A percentile compares a stretch with the other conserved stretches of the same genome.
Conservation (phyloP, 805 yeast species). For the Saccharomycopsis capsularis region DNA sequence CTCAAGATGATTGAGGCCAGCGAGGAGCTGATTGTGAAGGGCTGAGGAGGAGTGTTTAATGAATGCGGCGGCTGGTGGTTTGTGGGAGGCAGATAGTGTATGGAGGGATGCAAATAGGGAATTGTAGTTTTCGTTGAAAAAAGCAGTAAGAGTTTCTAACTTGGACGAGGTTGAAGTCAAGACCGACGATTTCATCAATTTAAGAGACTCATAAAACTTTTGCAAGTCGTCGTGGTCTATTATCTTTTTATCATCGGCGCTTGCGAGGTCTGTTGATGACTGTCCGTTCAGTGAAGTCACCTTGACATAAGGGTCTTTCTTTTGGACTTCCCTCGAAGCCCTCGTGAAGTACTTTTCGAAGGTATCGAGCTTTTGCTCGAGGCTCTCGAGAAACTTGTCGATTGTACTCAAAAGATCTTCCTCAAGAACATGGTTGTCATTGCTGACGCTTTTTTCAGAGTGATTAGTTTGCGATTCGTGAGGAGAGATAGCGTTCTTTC, state of each 20-base stretch:
- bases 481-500: too few species aligned
- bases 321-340: not conserved
- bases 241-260: not conserved
- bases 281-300: not conserved
- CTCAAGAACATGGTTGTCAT: constrained; percentile 3
- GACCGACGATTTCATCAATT: constrained; percentile 16
- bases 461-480: too few species aligned
- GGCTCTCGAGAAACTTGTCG: constrained; percentile 15
- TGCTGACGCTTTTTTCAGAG: too few species aligned
- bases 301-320: not conserved
- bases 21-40: constrained; percentile 11
- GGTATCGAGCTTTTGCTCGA: constrained; percentile 16
- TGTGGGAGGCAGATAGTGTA: not conserved
- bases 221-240: constrained; percentile 10
- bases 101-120: constrained; percentile 7
- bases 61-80: not conserved
- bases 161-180: constrained; percentile 15
- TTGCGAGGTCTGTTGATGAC: not conserved
- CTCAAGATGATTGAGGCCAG: constrained; percentile 17
- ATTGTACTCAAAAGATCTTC: constrained; percentile 11
- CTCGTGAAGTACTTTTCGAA: constrained; percentile 17
- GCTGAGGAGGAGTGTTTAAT: not conserved
- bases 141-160: constrained; percentile 12
- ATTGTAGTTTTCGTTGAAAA: constrained; percentile 18
- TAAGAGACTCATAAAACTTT: constrained; percentile 16